These are phyloP conservation scores for Wallacemonas sp. DNA, from an alignment of 208 protist species.

Conservation along the genomic window DNA sequence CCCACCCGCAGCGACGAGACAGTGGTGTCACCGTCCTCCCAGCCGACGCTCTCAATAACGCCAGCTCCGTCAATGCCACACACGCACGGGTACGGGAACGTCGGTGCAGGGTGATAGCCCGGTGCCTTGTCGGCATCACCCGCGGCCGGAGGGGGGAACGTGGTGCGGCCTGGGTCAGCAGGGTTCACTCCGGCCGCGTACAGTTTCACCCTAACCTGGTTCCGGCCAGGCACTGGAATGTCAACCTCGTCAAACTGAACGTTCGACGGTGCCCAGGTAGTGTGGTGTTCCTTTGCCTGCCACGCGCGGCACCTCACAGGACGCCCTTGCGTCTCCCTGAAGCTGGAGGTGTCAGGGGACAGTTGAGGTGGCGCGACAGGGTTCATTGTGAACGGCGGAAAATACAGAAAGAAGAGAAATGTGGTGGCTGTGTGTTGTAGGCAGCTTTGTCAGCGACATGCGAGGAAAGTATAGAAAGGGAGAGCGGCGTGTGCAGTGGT, in stretches of 20 bases:
- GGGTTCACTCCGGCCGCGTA: constrained; percentile 71
- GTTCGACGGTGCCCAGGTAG: constrained; percentile 29
- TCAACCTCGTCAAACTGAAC: constrained; percentile 32
- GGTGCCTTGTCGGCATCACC: constrained; percentile 1
- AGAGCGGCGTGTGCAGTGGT: too few species aligned
- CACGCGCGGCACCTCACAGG: constrained; percentile 39
- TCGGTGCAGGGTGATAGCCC: constrained; percentile 10
- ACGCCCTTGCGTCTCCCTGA: constrained; percentile 18
- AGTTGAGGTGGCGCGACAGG: background rate
- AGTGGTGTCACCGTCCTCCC: constrained; percentile 19
- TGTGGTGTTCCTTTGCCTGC: constrained; percentile 10
- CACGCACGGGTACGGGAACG: constrained; percentile 56
- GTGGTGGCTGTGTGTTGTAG: constrained; percentile 1
- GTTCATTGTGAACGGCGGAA: background rate
- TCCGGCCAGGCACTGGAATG: constrained; percentile 36
- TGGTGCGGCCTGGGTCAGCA: constrained; percentile 42
- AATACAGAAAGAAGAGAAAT: background rate
- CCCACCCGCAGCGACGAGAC: constrained; percentile 27
- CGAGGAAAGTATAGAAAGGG: too few species aligned
- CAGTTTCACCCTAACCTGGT: constrained; percentile 62
- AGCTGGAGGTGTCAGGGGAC: background rate
- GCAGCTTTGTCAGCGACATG: constrained; percentile 17
- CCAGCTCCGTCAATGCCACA: constrained; percentile 65
- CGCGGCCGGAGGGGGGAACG: background rate
- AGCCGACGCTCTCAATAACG: constrained; percentile 71